Conservation (phyloP, 768 basidiomycete genomes). For the Lentinula guzmanii region DNA sequence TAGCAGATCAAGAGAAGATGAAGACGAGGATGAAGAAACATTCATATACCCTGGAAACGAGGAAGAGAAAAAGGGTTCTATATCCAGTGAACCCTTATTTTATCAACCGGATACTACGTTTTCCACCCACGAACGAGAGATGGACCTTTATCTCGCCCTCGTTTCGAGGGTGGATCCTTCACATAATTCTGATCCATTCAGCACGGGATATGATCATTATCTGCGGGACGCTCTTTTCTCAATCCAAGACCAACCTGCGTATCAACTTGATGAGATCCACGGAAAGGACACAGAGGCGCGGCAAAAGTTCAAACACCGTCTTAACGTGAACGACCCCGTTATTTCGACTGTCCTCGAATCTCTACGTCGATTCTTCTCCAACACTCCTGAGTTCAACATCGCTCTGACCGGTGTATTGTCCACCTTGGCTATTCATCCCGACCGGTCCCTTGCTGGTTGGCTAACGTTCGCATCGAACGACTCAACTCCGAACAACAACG, state of each 20-base stretch:
- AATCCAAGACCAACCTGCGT: slow-evolving; percentile 62
- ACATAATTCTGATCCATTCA: slow-evolving; percentile 66
- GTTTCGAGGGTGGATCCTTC: slow-evolving; percentile 75
- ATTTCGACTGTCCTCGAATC: slow-evolving; percentile 65
- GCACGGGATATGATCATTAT: slow-evolving; percentile 83
- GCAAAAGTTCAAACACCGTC: slow-evolving; percentile 58
- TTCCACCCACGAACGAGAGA: slow-evolving; percentile 80
- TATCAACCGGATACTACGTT: slow-evolving; percentile 66
- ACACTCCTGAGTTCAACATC: slow-evolving; percentile 83
- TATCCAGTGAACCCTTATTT: slow-evolving; percentile 31
- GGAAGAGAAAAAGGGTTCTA: slow-evolving; percentile 7
- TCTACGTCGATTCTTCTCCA: slow-evolving; percentile 75
- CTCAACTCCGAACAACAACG: slow-evolving; percentile 13
- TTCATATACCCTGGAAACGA: slow-evolving; percentile 21
- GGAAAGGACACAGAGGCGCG: slow-evolving; percentile 29
- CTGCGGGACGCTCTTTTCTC: slow-evolving; percentile 66
- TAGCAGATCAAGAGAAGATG: slow-evolving; percentile 25
- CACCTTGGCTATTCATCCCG: slow-evolving; percentile 76
- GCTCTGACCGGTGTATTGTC: slow-evolving; percentile 80
- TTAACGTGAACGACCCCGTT: slow-evolving; percentile 75
- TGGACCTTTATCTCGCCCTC: slow-evolving; percentile 71
- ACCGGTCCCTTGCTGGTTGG: slow-evolving; percentile 87
- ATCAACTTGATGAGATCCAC: slow-evolving; percentile 37
- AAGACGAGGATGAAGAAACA: slow-evolving; percentile 29
- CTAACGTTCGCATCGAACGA: slow-evolving; percentile 61